Percentiles rank a stretch among this genome's conserved stretches.
These are phyloP conservation scores for Ajuga chamaepitys DNA, from an alignment of 257 asterid genomes.

Conservation along the genomic window DNA sequence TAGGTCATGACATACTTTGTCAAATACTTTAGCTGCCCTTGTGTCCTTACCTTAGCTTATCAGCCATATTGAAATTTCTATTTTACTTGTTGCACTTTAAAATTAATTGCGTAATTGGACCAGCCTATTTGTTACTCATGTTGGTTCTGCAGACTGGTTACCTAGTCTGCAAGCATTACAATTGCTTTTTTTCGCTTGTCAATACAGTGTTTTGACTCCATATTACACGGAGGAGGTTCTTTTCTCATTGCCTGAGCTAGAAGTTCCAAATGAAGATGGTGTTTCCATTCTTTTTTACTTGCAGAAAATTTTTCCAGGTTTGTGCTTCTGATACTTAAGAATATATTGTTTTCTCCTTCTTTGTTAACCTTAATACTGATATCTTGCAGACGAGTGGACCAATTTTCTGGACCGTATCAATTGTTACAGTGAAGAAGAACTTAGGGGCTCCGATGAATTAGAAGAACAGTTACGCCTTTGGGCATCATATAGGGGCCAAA, in stretches of 20 bases:
- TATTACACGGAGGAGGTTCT: constrained; percentile 95
- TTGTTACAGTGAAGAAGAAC: constrained; percentile 63
- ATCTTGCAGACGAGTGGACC: constrained; percentile 82
- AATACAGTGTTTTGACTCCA: constrained; percentile 80
- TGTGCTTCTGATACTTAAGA: constrained; percentile 19
- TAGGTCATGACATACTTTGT: neutral
- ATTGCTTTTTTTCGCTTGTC: neutral
- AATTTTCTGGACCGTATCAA: constrained; percentile 88
- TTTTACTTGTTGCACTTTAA: neutral
- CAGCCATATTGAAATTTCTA: neutral
- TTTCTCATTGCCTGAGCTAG: constrained; percentile 86
- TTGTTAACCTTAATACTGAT: constrained; percentile 15
- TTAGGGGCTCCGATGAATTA: constrained; percentile 64
- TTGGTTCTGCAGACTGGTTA: neutral
- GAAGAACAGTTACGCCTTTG: constrained; percentile 94
- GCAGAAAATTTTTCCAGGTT: constrained; percentile 98
- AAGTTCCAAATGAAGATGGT: constrained; percentile 91
- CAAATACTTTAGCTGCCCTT: neutral
- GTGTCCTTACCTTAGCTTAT: neutral
- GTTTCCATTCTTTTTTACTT: constrained; percentile 92
- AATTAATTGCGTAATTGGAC: neutral
- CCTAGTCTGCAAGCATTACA: neutral
- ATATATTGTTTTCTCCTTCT: constrained; percentile 14
- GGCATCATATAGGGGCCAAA: constrained; percentile 98
- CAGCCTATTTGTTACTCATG: neutral